Percentiles rank a stretch among this genome's conserved stretches.
These are phyloP conservation scores for Nitzschia sp. DNA, from an alignment of 108 stramenopile species.

Conservation along the genomic window DNA sequence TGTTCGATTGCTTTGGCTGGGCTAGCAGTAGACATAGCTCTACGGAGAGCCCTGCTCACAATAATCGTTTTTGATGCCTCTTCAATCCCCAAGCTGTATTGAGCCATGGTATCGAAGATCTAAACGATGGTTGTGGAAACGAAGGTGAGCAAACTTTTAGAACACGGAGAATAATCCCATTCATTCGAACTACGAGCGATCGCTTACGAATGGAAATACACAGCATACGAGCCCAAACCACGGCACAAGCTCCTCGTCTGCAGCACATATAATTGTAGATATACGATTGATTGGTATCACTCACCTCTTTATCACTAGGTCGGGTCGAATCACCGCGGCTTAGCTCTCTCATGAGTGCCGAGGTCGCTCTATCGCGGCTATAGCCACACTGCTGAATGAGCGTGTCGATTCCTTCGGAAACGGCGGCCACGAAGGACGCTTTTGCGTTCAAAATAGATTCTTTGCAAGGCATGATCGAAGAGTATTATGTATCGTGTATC, in stretches of 20 bases:
- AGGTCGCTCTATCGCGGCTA: slow-evolving; percentile 54
- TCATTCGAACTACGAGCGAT: too few species aligned
- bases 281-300: too few species aligned
- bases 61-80: slow-evolving; percentile 61
- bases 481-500: not conserved
- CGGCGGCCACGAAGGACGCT: slow-evolving; percentile 36
- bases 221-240: too few species aligned
- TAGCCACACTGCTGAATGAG: slow-evolving; percentile 50
- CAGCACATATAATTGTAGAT: too few species aligned
- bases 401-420: slow-evolving; percentile 45
- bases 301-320: slow-evolving; percentile 65
- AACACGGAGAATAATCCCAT: too few species aligned
- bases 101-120: slow-evolving; percentile 64
- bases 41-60: slow-evolving; percentile 51
- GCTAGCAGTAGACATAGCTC: slow-evolving; percentile 22
- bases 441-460: slow-evolving; percentile 36
- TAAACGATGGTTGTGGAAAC: slow-evolving; percentile 7
- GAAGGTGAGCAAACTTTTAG: too few species aligned
- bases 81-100: slow-evolving; percentile 47
- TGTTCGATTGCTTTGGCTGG: slow-evolving; percentile 50
- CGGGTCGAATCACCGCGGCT: slow-evolving; percentile 37
- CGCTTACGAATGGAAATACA: too few species aligned
- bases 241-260: too few species aligned
- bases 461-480: slow-evolving; percentile 2
- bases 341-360: slow-evolving; percentile 45